phyloP scores from a whole-genome alignment of 2,329 filamentous ascomycete genomes.

The Aspergillus clavatus region DNA sequence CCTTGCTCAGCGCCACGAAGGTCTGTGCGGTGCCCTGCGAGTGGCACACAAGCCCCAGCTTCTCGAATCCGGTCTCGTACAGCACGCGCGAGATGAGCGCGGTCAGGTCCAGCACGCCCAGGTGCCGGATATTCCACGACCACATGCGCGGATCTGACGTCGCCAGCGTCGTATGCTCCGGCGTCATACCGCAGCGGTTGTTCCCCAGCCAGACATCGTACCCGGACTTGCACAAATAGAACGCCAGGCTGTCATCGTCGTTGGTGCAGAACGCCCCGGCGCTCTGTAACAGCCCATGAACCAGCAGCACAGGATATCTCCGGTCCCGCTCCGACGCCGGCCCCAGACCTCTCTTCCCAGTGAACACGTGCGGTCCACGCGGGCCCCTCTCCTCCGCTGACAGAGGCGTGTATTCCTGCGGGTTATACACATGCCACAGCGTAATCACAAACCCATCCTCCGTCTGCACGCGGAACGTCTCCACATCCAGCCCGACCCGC shows the following conservation, averaged over 20 bases:
- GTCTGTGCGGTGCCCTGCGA: constrained; percentile 89
- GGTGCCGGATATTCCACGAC: constrained; percentile 93
- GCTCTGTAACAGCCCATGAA: constrained; percentile 84
- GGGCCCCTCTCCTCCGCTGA: constrained; percentile 41
- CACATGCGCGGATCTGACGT: constrained; percentile 85
- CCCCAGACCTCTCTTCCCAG: constrained; percentile 29
- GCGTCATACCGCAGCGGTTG: constrained; percentile 81
- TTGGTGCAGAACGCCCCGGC: constrained; percentile 85
- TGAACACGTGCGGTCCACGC: constrained; percentile 61
- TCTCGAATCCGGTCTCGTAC: constrained; percentile 74
- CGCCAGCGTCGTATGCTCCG: constrained; percentile 66
- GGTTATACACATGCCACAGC: constrained; percentile 86
- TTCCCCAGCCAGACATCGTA: constrained; percentile 96
- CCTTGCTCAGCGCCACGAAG: constrained; percentile 80
- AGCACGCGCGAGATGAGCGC: constrained; percentile 76
- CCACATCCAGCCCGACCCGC: constrained; percentile 79
- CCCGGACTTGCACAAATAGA: constrained; percentile 85
- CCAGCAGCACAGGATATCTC: constrained; percentile 72
- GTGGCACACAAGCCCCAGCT: constrained; percentile 78
- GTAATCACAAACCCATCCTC: constrained; percentile 90
- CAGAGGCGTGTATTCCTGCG: constrained; percentile 61
- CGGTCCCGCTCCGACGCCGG: constrained; percentile 21
- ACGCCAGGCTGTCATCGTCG: constrained; percentile 83
- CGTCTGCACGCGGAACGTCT: constrained; percentile 78
- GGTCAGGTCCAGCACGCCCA: constrained; percentile 84